A percentile compares a stretch with the other conserved stretches of the same genome.
Conservation (phyloP, 192 early-diverging fungal genomes). For the Coemansia sp. region DNA sequence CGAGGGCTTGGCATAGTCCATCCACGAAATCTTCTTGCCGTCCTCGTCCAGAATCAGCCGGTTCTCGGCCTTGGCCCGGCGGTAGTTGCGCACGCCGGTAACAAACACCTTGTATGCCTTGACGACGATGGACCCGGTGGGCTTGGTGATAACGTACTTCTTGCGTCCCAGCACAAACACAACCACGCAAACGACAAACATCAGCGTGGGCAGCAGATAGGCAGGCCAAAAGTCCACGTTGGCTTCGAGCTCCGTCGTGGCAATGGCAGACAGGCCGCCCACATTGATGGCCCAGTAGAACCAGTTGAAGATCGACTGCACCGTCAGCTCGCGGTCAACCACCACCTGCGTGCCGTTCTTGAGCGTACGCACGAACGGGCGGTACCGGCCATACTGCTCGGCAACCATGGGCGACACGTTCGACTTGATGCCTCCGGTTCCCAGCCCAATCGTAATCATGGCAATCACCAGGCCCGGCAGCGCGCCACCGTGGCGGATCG, state of each 20-base stretch:
- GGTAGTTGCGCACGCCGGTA: constrained; percentile 31
- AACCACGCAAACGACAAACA: constrained; percentile 56
- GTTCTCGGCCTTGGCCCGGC: constrained; percentile 31
- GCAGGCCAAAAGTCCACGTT: constrained; percentile 59
- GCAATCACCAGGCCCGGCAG: constrained; percentile 66
- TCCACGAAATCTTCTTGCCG: constrained; percentile 36
- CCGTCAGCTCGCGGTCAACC: constrained; percentile 65
- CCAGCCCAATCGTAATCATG: constrained; percentile 72
- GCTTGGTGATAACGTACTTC: constrained; percentile 55
- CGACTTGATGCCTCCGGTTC: constrained; percentile 76
- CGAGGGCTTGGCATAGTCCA: constrained; percentile 66
- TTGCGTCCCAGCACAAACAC: constrained; percentile 57
- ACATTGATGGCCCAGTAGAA: constrained; percentile 77
- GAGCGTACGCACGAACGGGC: constrained; percentile 60
- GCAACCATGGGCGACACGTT: constrained; percentile 78
- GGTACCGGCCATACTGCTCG: constrained; percentile 61
- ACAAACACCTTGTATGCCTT: constrained; percentile 45
- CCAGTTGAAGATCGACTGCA: constrained; percentile 79
- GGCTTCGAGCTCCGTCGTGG: constrained; percentile 58
- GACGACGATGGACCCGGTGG: constrained; percentile 57
- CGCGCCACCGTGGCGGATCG: constrained; percentile 58
- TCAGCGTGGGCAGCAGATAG: constrained; percentile 59
- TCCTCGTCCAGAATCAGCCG: constrained; percentile 29
- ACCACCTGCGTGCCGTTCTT: constrained; percentile 61
- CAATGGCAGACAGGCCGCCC: constrained; percentile 59